Evolutionary conservation across 225 moss, liverwort and hornwort species (phyloP).

Genomic region (Ulota crispa): DNA sequence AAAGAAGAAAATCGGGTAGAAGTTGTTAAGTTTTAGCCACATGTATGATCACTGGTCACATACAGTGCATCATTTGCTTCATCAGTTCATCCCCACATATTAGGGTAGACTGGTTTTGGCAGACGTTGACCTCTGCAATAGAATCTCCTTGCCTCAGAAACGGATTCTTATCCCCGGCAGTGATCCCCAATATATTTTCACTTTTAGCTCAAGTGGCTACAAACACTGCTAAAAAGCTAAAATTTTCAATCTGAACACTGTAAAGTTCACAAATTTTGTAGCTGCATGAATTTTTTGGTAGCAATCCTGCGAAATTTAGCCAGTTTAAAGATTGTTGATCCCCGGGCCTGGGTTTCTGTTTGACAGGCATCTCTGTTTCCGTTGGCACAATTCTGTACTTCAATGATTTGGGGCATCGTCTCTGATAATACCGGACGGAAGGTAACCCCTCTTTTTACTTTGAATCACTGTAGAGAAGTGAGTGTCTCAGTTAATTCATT

Average conservation of each 20-base stretch:
- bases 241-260: too few species aligned
- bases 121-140: neutral
- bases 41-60: neutral
- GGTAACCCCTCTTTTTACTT: conserved; percentile 36
- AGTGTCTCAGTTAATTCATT: neutral
- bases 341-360: neutral
- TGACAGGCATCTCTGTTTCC: conserved; percentile 82
- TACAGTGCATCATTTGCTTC: neutral
- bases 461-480: neutral
- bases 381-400: conserved; percentile 77
- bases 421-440: conserved; percentile 79
- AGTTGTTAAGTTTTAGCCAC: too few species aligned
- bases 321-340: too few species aligned
- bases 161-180: neutral
- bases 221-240: too few species aligned
- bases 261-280: too few species aligned
- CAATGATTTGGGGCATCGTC: conserved; percentile 76
- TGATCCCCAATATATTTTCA: too few species aligned
- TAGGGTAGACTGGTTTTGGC: neutral
- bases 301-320: too few species aligned
- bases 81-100: neutral
- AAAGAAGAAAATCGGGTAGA: too few species aligned
- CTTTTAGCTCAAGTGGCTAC: too few species aligned
- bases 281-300: too few species aligned
- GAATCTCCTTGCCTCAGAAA: neutral